A percentile compares a stretch with the other conserved stretches of the same genome.
phyloP scores from a whole-genome alignment of 352 stramenopile species.

The Globisporangium barbulae region DNA sequence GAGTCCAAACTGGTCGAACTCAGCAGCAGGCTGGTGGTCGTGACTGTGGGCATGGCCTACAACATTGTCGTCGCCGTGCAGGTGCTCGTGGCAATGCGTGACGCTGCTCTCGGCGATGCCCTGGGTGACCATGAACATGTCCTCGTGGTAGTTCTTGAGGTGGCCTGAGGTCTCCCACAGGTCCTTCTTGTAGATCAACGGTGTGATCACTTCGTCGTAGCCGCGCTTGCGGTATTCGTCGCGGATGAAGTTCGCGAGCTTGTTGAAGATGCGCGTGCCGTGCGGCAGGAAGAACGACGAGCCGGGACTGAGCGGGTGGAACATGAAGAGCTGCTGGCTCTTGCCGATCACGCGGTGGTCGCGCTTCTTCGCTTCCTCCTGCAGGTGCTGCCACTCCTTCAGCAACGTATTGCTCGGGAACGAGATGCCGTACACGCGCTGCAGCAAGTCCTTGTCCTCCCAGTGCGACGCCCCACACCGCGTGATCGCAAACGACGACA shows the following conservation, averaged over 20 bases:
- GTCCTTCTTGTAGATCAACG: conserved; percentile 97
- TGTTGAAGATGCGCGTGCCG: conserved; percentile 98
- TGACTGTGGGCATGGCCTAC: conserved; percentile 20
- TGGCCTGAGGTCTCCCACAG: conserved; percentile 98
- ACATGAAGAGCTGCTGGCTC: conserved; percentile 97
- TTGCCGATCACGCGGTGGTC: conserved; percentile 95
- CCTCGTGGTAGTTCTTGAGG: conserved; percentile 95
- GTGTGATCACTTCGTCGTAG: conserved; percentile 97
- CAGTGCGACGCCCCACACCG: conserved; percentile 94
- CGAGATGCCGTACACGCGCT: conserved; percentile 96
- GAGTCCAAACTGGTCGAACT: conserved; percentile 94
- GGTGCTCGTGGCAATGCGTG: conserved; percentile 24
- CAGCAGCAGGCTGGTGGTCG: conserved; percentile 27
- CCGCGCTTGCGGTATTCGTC: conserved; percentile 84
- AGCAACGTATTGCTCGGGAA: conserved; percentile 90
- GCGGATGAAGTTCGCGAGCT: conserved; percentile 86
- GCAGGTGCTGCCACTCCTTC: conserved; percentile 81
- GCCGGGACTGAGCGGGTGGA: conserved; percentile 93
- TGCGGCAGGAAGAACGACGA: conserved; percentile 98
- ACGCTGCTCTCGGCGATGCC: conserved; percentile 38
- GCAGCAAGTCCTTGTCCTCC: conserved; percentile 88
- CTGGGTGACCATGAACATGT: conserved; percentile 93
- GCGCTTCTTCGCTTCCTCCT: conserved; percentile 96
- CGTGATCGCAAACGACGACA: conserved; percentile 95
- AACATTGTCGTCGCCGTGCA: conserved; percentile 20